Evolutionary conservation across 768 basidiomycete genomes (phyloP), one percentile per base, ranked within the genome.

Genomic region (Tricholoma bakamatsutake): DNA sequence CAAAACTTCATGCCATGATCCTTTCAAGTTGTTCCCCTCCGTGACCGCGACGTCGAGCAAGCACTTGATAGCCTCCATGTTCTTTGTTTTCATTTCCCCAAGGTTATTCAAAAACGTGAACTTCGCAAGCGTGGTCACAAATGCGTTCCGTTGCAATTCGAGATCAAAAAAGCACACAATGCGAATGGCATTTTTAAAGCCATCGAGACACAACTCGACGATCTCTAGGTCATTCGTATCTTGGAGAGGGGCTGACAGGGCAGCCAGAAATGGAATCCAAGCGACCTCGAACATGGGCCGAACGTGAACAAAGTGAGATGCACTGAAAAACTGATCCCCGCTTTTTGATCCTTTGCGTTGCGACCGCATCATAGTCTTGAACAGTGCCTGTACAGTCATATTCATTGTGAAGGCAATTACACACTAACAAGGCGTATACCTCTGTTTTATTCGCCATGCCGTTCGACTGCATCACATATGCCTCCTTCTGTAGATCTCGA

Each of bases 261-360:
- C 95, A 12, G 97, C 96, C 21, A 99, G 80, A 72, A 98, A 95
- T 1, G 97, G 86, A 74, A 98, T 98, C 97, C 97, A 99, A 18
- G 93, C 95, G 6, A 98, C 95, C 71, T 98, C 96, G 63, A 99
- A 97, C 97, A 99, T 99, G 17, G 97, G 96, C 35, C 86, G 83
- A 58, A 98, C 96, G 67, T 99, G 97, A 55, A 98, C 84, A 59
- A 94, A 92, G 65, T 98, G 91, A 0, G 93, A 97, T 1, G 97
- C 97, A 59, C 91, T 93, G 74, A 95, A 97, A 74, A 93, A 99
- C 59, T 96, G 91, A 59, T 97, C 93, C 24, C 78, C 82, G 5
- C 75, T 71, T 68, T 84, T 89, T 7, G 85, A 82, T 21, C 87
- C 84, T 62, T 88, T 90, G n/a, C 90, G 83, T 66, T 98, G 95